These are phyloP conservation scores for Pichia sp. DNA, from an alignment of 1,139 yeast genomes.

Conservation along the genomic window DNA sequence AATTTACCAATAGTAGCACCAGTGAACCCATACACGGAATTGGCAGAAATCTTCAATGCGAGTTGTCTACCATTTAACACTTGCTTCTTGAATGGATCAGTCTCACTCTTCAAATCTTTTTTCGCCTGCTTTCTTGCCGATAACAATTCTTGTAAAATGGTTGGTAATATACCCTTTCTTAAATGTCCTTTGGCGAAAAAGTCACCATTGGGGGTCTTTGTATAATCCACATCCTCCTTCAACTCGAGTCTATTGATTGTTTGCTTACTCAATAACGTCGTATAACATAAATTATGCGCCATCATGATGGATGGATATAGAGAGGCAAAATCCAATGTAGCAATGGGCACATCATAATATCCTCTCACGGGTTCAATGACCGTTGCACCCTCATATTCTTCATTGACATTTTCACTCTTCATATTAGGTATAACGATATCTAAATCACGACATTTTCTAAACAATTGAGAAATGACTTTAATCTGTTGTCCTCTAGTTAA, in stretches of 20 bases:
- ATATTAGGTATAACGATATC: conserved; percentile 87
- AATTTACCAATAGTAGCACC: conserved; percentile 98
- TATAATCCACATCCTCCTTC: conserved; percentile 69
- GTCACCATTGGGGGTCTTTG: conserved; percentile 87
- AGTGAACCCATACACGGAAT: conserved; percentile 97
- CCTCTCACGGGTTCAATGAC: conserved; percentile 97
- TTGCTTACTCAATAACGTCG: conserved; percentile 68
- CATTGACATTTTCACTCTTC: conserved; percentile 74
- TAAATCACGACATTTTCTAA: conserved; percentile 81
- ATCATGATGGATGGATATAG: conserved; percentile 98
- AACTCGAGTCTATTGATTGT: conserved; percentile 62
- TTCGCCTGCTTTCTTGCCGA: conserved; percentile 93
- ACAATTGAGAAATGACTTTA: conserved; percentile 91
- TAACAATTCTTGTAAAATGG: conserved; percentile 80
- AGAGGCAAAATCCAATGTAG: conserved; percentile 95
- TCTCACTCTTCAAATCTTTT: conserved; percentile 81
- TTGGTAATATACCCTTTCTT: conserved; percentile 85
- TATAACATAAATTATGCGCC: conserved; percentile 98
- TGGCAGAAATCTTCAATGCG: conserved; percentile 94
- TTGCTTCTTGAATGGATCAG: conserved; percentile 88
- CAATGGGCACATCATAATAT: conserved; percentile 94
- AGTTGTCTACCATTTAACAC: conserved; percentile 96
- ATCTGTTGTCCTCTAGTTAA: conserved; percentile 94
- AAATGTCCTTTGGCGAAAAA: conserved; percentile 68
- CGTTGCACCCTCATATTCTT: conserved; percentile 98